Evolutionary conservation across 1,284 basidiomycete genomes (phyloP), one percentile per base, ranked within the genome.

Genomic region (Apiotrichum gracile): DNA sequence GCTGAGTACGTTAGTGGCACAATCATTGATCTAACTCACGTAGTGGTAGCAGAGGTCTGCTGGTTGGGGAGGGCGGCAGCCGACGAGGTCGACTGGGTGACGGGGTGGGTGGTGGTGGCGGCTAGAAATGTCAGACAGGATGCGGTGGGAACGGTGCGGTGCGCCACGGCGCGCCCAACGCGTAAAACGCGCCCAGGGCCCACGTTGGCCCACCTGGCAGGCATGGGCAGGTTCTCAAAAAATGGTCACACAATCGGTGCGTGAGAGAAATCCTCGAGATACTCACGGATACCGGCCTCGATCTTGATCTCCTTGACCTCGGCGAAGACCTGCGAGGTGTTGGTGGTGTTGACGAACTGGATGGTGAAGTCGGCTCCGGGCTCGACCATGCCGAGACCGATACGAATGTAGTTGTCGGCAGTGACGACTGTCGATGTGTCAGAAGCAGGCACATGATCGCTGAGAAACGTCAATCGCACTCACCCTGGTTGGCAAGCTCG

Each of bases 331-430:
- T 79, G 72, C 12, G 64, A 59, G 40, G 57, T 44, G 68, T 81
- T 78, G 35, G 66, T 63, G 17, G 77, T 72, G 66, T 79, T 80
- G 49, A 78, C 74, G 51, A 81, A 78, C 53, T 68, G 64, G 34
- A 82, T 76, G 38, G 68, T 62, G 66, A 79, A 82, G 45, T 70
- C 73, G 21, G 55, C 51, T 29, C 52, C 55, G 33, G 34, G 21
- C 41, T 25, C 5, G 14, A 71, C 14, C n/a, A 55, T 49, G 40
- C 64, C 64, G 21, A 73, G 60, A 38, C 61, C 52, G 51, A 71
- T 51, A 22, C 58, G 26, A 41, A 69, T 61, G 41, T 59, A 67
- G 19, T 54, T 38, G 10, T 66, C 59, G 1, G 63, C 58, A 19
- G 67, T 64, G 48, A 65, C 65, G 34, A 67, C 69, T 70, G 48